Evolutionary conservation across 768 basidiomycete genomes (phyloP).

Genomic region (Steccherinum ochraceum): DNA sequence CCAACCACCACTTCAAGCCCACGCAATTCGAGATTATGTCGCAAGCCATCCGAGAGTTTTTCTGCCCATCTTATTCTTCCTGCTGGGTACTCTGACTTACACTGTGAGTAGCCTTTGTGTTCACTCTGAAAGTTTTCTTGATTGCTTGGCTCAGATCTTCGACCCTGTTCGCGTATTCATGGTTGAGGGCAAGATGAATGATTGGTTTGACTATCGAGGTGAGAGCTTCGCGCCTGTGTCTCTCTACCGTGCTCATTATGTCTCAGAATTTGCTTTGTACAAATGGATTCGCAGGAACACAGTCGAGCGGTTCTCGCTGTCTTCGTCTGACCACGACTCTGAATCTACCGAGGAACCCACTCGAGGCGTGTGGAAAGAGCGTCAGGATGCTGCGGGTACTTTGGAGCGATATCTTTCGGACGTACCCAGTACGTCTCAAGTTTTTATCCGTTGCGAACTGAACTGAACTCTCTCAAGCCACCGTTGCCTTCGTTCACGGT

Average conservation of each 20-base stretch:
- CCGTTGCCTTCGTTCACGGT: constrained; percentile 73
- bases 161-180: constrained; percentile 85
- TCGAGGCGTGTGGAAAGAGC: constrained; percentile 75
- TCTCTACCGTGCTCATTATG: neutral
- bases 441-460: constrained; percentile 4
- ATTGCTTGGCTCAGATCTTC: constrained; percentile 57
- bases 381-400: constrained; percentile 65
- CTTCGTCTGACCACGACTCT: constrained; percentile 15
- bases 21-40: constrained; percentile 72
- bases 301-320: constrained; percentile 40
- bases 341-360: constrained; percentile 10
- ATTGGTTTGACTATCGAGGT: constrained; percentile 83
- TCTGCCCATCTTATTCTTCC: constrained; percentile 73
- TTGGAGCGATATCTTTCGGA: constrained; percentile 72
- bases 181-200: constrained; percentile 73
- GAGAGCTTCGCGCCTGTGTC: constrained; percentile 10
- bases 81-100: constrained; percentile 87
- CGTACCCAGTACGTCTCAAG: constrained; percentile 50
- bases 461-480: constrained; percentile 34
- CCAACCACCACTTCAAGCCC: constrained; percentile 57
- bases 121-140: neutral
- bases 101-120: constrained; percentile 47
- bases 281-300: constrained; percentile 69
- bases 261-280: constrained; percentile 61
- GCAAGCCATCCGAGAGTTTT: constrained; percentile 82